Evolutionary conservation across 2,329 filamentous ascomycete species (phyloP), one percentile per base, ranked within the genome.

Genomic region (Raffaelea ambrosiae): DNA sequence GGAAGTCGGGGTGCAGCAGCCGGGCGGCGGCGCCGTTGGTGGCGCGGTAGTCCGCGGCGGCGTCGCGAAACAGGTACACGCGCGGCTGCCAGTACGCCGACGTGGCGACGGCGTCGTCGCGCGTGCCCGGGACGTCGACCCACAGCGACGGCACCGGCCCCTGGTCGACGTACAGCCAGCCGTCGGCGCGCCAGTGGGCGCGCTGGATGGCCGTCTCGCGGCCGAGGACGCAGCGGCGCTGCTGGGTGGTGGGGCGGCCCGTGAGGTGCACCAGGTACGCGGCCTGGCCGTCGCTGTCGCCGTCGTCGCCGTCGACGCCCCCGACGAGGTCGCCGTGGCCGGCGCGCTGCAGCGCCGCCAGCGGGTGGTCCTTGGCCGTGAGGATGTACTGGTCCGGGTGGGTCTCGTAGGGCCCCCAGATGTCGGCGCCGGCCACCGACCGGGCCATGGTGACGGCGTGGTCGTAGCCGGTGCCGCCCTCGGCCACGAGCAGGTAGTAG

Each of bases 331-430:
- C 2, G 69, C 72, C 67, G 49, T 74, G 70, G 1, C 71, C 74
- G 13, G 79, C 74, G 42, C 74, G 63, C 58, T 79, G 76, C 7
- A 79, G 59, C 0, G 74, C 68, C 0, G 68, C 67, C 16, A 66
- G 64, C 0, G 74, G 74, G 4, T 67, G 55, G 48, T 77, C 68
- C 55, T 73, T 76, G 31, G 72, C 69, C 0, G 73, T 75, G 41
- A 83, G 63, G 39, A 84, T 68, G 41, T 79, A 68, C 47, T 79
- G 77, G 42, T 74, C 62, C 0, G 79, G 78, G 35, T 80, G 77
- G 1, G 70, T 60, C 54, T 81, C 75, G 61, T 83, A 86, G 0
- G 81, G 80, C 0, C 81, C 81, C 66, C 76, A 77, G 49, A 80
- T 59, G 36, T 14, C 35, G 47, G 3, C 10, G 33, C 41, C 50